Conservation (phyloP, 1,139 yeast genomes). For the Geotrichum carabidarum region DNA sequence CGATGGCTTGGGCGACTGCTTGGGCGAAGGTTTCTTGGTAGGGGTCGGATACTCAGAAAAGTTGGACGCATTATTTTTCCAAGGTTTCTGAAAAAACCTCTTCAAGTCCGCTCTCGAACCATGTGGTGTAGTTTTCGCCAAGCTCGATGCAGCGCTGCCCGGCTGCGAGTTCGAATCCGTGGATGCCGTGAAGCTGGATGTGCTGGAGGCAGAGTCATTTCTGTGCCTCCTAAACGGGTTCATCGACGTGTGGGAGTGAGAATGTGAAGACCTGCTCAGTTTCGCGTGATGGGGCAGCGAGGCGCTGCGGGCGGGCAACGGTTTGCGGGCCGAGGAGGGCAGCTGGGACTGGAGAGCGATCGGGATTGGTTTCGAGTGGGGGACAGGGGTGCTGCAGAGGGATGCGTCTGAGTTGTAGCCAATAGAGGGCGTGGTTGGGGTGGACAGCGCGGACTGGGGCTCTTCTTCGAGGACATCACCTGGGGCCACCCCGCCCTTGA, state of each 20-base stretch:
- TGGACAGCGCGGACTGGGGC: too few species aligned
- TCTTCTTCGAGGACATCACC: too few species aligned
- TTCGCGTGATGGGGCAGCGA: too few species aligned
- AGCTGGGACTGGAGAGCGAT: background rate
- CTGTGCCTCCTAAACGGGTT: conserved; percentile 28
- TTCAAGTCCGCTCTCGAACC: conserved; percentile 32
- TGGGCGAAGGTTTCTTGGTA: background rate
- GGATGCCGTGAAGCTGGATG: background rate
- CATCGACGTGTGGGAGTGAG: conserved; percentile 29
- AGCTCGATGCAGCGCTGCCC: background rate
- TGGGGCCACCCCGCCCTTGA: too few species aligned
- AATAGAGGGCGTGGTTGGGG: too few species aligned
- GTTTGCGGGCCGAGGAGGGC: too few species aligned
- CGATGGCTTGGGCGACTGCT: background rate
- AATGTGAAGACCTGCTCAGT: too few species aligned
- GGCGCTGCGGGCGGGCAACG: too few species aligned
- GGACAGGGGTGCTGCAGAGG: background rate
- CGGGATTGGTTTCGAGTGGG: background rate
- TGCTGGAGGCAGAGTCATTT: conserved; percentile 24
- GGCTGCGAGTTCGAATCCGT: background rate
- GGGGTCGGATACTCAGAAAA: conserved; percentile 7
- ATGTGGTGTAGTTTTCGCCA: background rate
- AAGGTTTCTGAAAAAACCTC: conserved; percentile 34
- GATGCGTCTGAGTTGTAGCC: background rate
- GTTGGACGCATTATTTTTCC: conserved; percentile 24